Evolutionary conservation across 2,329 filamentous ascomycete genomes (phyloP).

Genomic region (Fonsecaea nubica): DNA sequence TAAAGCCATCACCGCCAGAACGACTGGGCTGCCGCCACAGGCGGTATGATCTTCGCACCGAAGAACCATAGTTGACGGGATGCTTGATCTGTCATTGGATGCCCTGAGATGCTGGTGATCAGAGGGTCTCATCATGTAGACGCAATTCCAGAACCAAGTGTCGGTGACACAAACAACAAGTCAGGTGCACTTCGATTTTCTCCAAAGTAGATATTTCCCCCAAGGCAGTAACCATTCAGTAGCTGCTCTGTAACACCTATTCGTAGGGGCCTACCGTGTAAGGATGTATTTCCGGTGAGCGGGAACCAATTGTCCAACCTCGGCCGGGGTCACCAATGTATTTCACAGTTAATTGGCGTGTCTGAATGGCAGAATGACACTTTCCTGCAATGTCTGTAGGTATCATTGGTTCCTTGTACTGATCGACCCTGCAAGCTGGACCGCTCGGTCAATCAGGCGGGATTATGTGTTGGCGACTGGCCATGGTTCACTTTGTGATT

Average conservation of each 20-base stretch:
- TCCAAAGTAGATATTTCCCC: not conserved
- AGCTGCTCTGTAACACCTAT: not conserved
- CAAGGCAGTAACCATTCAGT: not conserved
- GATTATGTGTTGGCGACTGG: constrained; percentile 17
- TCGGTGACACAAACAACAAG: constrained; percentile 18
- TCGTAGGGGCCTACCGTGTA: not conserved
- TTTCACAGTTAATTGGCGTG: constrained; percentile 4
- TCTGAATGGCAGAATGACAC: not conserved
- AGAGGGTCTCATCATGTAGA: not conserved
- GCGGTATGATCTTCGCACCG: constrained; percentile 11
- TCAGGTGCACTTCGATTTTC: constrained; percentile 4
- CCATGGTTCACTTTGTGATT: not conserved
- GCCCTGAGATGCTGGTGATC: constrained; percentile 7
- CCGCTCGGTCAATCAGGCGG: constrained; percentile 5
- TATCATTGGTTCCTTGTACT: constrained; percentile 17
- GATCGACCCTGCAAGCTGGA: constrained; percentile 20
- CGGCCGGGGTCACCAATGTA: constrained; percentile 2
- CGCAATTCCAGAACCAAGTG: not conserved
- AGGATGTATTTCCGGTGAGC: not conserved
- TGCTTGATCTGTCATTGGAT: constrained; percentile 15
- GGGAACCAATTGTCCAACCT: constrained; percentile 3
- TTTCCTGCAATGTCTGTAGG: not conserved
- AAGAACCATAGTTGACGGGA: not conserved
- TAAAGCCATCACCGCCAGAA: not conserved
- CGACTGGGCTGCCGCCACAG: not conserved